phyloP scores from a whole-genome alignment of 805 yeast genomes.

The Sugiyamaella marilandica region DNA sequence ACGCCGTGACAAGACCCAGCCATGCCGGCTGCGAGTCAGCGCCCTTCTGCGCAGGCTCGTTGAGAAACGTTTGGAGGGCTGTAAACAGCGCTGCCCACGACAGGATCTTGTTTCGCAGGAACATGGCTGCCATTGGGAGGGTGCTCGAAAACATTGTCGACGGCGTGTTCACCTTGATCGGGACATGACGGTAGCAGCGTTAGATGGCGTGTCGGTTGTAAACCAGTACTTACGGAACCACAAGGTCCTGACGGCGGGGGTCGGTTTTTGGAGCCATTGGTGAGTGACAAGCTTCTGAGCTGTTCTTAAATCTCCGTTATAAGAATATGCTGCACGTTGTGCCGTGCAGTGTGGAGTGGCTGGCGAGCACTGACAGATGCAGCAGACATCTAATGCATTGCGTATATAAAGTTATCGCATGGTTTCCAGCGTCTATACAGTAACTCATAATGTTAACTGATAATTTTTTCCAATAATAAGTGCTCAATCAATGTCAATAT shows the following conservation, averaged over 20 bases:
- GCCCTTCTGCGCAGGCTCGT: slow-evolving; percentile 26
- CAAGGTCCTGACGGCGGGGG: slow-evolving; percentile 29
- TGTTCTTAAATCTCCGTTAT: not conserved
- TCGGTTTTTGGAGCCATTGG: slow-evolving; percentile 20
- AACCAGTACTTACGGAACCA: slow-evolving; percentile 27
- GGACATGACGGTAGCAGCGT: slow-evolving; percentile 18
- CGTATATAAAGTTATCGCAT: too few species aligned
- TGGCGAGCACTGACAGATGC: not conserved
- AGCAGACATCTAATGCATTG: too few species aligned
- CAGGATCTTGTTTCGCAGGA: slow-evolving; percentile 33
- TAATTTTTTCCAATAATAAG: too few species aligned
- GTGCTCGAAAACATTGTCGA: slow-evolving; percentile 26
- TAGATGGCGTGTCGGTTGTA: not conserved
- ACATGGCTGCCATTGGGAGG: slow-evolving; percentile 37
- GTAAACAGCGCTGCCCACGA: slow-evolving; percentile 36
- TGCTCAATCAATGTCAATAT: too few species aligned
- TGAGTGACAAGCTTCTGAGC: not conserved
- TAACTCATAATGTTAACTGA: too few species aligned
- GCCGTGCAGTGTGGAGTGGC: not conserved
- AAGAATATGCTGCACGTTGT: not conserved
- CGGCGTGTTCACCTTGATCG: slow-evolving; percentile 16
- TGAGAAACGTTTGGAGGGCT: slow-evolving; percentile 31
- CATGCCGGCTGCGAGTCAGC: slow-evolving; percentile 29
- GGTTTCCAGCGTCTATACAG: too few species aligned
- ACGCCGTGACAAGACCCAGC: slow-evolving; percentile 27